Conservation (phyloP, 805 yeast genomes). For the Barnettozyma vustinii region DNA sequence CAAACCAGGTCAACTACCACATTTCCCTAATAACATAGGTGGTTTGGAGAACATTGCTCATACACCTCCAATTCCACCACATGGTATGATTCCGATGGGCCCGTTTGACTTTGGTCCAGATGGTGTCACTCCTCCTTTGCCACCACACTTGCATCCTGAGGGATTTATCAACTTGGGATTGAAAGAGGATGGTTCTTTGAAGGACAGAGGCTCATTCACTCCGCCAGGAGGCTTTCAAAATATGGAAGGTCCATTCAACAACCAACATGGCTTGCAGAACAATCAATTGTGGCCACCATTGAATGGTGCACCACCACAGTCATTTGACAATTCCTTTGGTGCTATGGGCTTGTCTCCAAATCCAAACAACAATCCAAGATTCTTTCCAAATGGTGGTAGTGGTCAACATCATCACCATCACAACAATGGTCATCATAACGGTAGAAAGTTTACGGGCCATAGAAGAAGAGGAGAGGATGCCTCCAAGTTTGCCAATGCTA, state of each 20-base stretch:
- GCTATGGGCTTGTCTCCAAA: constrained; percentile 9
- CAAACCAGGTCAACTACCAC: constrained; percentile 18
- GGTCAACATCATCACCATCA: constrained; percentile 10
- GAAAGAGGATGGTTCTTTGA: constrained; percentile 11
- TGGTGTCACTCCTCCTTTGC: constrained; percentile 17
- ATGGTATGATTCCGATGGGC: constrained; percentile 24
- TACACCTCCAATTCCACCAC: constrained; percentile 23
- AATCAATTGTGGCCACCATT: constrained; percentile 24
- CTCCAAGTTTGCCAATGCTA: constrained; percentile 60
- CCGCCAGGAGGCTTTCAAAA: constrained; percentile 6
- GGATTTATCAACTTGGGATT: constrained; percentile 13
- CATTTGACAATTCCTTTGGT: constrained; percentile 12
- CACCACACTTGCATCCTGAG: constrained; percentile 11
- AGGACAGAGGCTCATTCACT: constrained; percentile 9
- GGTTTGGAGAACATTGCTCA: constrained; percentile 17
- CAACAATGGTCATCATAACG: constrained; percentile 11
- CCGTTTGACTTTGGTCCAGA: constrained; percentile 25
- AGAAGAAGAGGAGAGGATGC: constrained; percentile 52
- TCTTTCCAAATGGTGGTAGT: constrained; percentile 13
- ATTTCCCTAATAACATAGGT: constrained; percentile 12
- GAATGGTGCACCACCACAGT: constrained; percentile 19
- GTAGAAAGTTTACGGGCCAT: constrained; percentile 18
- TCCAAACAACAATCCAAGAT: constrained; percentile 13
- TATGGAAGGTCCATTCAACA: constrained; percentile 5
- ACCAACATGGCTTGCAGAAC: constrained; percentile 16